phyloP scores from a whole-genome alignment of 495 filamentous ascomycete species.

The Talaromyces stipitatus region DNA sequence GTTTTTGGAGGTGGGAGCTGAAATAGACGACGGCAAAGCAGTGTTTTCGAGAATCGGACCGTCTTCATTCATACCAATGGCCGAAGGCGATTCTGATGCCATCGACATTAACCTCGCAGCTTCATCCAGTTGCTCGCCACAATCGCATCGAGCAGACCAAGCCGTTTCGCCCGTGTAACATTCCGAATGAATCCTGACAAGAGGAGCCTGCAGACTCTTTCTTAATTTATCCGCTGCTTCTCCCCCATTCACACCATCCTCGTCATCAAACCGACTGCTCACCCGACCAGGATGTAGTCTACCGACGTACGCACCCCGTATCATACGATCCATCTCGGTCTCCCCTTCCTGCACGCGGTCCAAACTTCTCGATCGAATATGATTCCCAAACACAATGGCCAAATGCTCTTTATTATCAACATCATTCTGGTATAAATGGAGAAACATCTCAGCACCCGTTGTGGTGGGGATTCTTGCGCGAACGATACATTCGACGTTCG shows the following conservation, averaged over 20 bases:
- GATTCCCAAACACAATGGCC: slow-evolving; percentile 90
- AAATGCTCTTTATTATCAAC: slow-evolving; percentile 93
- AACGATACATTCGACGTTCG: slow-evolving; percentile 72
- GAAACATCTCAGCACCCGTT: slow-evolving; percentile 88
- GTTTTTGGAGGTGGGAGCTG: background rate
- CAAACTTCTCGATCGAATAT: slow-evolving; percentile 72
- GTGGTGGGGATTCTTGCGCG: slow-evolving; percentile 82
- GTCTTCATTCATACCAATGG: background rate
- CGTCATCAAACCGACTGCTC: slow-evolving; percentile 50
- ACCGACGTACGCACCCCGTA: slow-evolving; percentile 85
- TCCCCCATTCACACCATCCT: background rate
- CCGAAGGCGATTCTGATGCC: slow-evolving; percentile 34
- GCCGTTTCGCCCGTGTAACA: slow-evolving; percentile 99
- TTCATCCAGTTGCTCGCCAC: slow-evolving; percentile 95
- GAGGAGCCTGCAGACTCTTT: slow-evolving; percentile 38
- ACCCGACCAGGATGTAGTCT: slow-evolving; percentile 79
- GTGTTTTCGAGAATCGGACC: background rate
- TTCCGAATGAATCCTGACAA: slow-evolving; percentile 94
- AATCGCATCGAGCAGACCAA: slow-evolving; percentile 96
- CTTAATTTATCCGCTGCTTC: background rate
- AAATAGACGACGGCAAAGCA: background rate
- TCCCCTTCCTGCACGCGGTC: slow-evolving; percentile 78
- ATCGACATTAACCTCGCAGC: slow-evolving; percentile 90
- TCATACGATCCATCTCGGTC: slow-evolving; percentile 93
- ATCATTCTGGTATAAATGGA: slow-evolving; percentile 90